Base-by-base conservation (phyloP, 2,329 filamentous ascomycete species). In the Neospermospora avenae region DNA sequence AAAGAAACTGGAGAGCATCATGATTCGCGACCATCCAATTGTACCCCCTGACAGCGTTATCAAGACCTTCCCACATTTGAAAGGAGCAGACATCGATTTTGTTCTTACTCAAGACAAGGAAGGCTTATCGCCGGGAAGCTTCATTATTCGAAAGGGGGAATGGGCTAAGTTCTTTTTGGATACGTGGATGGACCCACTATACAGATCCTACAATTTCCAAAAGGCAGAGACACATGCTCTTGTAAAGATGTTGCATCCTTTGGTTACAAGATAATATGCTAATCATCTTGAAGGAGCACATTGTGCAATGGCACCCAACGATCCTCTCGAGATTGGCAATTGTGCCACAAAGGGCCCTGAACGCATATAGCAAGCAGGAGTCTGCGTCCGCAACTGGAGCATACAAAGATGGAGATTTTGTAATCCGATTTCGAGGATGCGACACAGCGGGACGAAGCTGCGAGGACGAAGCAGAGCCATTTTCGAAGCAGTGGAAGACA, bases 21-120 rank as follows among this genome's bases (percentile, higher is more conserved):
- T 98, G 91, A 84, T 95, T 68, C 89, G 86, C 73, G 90, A 96
- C 74, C 82, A 87, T 57, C 85, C 95, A 5, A 86, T 99, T 54
- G 93, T 98, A 8, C 95, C 93, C 2, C 95, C 96, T 0, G 91
- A 97, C 76, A 96, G 91, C 76, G 93, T 99, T 69, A 98, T 99
- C 77, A 93, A 90, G 79, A 98, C 96, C 0, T 96, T 96, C 72
- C 79, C 83, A 16, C 88, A 96, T 71, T 78, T 96, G n/a, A 86
- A 85, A 63, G 87, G 86, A 37, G 81, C 89, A 46, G 84, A 92
- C 58, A 86, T 96, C 44, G 90, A 96, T 66, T 80, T 98, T 14
- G 82, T 97, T 41, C 74, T 97, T 39, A 89, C 90, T 6, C 92
- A 97, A 75, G 95, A 99, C 72, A 84, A 83, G 51, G 87, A 90